Conservation (phyloP, 257 asterid species). For the Solanum tacnaense region DNA sequence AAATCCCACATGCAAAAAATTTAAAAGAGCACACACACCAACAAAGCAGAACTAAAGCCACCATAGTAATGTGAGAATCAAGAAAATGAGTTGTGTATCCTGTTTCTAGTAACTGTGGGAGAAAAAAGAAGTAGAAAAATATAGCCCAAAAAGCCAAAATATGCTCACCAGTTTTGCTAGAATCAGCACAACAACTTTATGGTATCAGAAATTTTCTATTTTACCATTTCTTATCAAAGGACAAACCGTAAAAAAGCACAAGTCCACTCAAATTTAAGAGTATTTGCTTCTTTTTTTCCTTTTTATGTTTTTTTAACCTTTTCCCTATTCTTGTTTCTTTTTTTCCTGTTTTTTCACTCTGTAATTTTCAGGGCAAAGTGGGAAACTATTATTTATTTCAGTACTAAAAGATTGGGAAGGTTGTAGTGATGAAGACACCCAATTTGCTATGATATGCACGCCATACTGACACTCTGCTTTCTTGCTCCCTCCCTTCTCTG, state of each 20-base stretch:
- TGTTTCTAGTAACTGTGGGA: not conserved
- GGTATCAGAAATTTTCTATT: constrained; percentile 11
- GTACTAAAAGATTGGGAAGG: constrained; percentile 5
- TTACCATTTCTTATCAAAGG: constrained; percentile 22
- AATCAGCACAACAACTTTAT: constrained; percentile 23
- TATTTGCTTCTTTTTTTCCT: not conserved
- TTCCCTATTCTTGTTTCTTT: not conserved
- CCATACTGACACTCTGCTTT: constrained; percentile 44
- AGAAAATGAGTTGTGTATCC: constrained; percentile 7
- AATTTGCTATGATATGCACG: constrained; percentile 40
- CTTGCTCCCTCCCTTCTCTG: constrained; percentile 6
- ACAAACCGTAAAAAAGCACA: constrained; percentile 9
- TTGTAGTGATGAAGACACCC: constrained; percentile 21
- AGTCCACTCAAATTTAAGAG: not conserved
- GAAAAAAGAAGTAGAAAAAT: not conserved
- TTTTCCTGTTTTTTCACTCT: not conserved
- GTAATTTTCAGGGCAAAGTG: constrained; percentile 6
- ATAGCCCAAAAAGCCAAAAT: constrained; percentile 22
- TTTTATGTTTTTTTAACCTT: not conserved
- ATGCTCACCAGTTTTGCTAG: constrained; percentile 40
- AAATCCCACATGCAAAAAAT: constrained; percentile 26
- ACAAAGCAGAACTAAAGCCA: not conserved
- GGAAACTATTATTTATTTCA: constrained; percentile 9
- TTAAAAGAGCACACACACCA: not conserved
- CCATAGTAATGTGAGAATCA: constrained; percentile 3